Evolutionary conservation across 352 stramenopile species (phyloP).

Genomic region (Pythium scleroteichum): DNA sequence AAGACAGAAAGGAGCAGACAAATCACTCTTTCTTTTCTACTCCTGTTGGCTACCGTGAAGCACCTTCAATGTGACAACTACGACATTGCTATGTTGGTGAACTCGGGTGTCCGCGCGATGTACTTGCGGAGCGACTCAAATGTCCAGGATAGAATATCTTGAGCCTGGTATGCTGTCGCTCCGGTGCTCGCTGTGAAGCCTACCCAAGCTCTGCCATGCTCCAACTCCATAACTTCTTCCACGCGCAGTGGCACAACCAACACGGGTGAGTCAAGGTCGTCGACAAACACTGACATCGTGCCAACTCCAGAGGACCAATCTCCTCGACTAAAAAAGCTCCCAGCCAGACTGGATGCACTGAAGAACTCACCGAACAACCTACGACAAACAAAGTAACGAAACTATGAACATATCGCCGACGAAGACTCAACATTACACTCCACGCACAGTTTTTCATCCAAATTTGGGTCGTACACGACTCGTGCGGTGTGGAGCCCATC

Average conservation of each 20-base stretch:
- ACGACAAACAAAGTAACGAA: background rate
- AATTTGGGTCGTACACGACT: constrained; percentile 74
- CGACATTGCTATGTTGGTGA: constrained; percentile 6
- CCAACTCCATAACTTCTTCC: constrained; percentile 73
- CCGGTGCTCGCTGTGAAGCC: constrained; percentile 93
- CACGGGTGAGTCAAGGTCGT: constrained; percentile 78
- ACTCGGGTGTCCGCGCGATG: constrained; percentile 17
- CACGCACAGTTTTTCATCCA: constrained; percentile 64
- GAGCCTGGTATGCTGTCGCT: constrained; percentile 78
- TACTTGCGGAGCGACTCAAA: constrained; percentile 63
- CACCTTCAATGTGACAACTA: too few relatives aligned
- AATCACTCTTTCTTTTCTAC: background rate
- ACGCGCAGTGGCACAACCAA: constrained; percentile 88
- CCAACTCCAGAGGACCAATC: constrained; percentile 68
- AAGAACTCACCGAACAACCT: constrained; percentile 69
- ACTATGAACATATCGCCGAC: background rate
- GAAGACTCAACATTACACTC: constrained; percentile 6
- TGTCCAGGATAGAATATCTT: constrained; percentile 86
- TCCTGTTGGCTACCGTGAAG: too few relatives aligned
- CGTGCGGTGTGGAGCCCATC: constrained; percentile 61
- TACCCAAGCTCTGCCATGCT: constrained; percentile 85
- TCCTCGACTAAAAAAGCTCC: constrained; percentile 67
- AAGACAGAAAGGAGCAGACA: constrained; percentile 22
- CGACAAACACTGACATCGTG: constrained; percentile 84
- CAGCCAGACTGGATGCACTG: constrained; percentile 48